Base-by-base conservation (phyloP, 164 flowering plant species). In the Sedum album region DNA sequence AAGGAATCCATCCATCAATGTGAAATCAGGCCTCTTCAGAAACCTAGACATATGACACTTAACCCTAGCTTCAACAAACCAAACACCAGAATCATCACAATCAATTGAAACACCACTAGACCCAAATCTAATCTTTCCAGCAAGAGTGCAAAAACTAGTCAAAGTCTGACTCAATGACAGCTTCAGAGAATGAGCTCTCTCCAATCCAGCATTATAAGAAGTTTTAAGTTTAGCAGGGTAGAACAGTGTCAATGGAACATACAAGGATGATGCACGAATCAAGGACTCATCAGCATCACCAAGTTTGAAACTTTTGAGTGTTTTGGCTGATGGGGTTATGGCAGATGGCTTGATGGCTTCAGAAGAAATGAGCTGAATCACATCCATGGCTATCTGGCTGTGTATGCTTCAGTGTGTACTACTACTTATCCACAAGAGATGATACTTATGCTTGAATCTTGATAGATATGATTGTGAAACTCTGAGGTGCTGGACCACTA, bases 131-230 rank as follows among this genome's bases (percentile, higher is more conserved):
- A 75, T 28, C 70, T 66, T 75, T 21, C 84, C 84, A 14, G 84
- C 82, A 0, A 79, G 72, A 15, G 82, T 79, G 69, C 77, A 81
- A 26, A 77, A 79, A 5, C 21, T 68, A 13, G 76, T 67, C 36
- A 81, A 55, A 48, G 79, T 75, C 35, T 73, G 66, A 0, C 79
- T 60, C 15, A 75, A 20, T 30, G 82, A 74, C 20, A 17, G 39
- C 69, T 76, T 79, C 10, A 76, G 66, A 4, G 6, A 33, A 20
- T 28, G 33, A 66, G 20, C 1, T 76, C 60, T 44, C 63, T 46
- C 48, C 46, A 28, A 57, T n/a, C 62, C 35, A 10, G 28, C 33
- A 57, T 28, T 26, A 57, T 26, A 57, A 20, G 3, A 57, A 57
- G 62, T 33, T 57, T 33, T 57, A 28, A 33, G 35, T 13, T 57